Percentiles rank a stretch among this genome's conserved stretches.
Conservation (phyloP, 2,329 filamentous ascomycete genomes). For the Rosellinia necatrix region DNA sequence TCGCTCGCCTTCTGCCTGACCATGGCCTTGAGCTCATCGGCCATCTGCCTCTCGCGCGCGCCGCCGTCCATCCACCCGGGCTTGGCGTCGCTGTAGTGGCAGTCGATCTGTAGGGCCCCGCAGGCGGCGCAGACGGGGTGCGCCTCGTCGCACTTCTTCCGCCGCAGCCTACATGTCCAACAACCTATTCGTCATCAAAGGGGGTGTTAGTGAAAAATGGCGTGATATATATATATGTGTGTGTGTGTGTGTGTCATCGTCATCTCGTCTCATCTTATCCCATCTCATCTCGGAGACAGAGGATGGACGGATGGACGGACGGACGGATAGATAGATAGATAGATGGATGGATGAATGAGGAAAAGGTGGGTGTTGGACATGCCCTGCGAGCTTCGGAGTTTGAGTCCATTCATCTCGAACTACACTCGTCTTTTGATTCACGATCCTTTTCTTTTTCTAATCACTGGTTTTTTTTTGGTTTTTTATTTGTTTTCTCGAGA, state of each 20-base stretch:
- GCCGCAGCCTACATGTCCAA: constrained; percentile 49
- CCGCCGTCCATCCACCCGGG: constrained; percentile 47
- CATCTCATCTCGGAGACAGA: too few species aligned
- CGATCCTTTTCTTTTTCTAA: too few species aligned
- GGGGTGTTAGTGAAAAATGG: not conserved
- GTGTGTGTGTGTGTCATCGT: too few species aligned
- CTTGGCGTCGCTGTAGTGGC: constrained; percentile 43
- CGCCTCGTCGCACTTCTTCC: constrained; percentile 50
- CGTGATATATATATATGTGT: too few species aligned
- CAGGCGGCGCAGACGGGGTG: constrained; percentile 46
- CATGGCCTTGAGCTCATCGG: constrained; percentile 55
- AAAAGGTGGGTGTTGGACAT: constrained; percentile 2
- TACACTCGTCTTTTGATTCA: too few species aligned
- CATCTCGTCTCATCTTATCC: too few species aligned
- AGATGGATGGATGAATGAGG: not conserved
- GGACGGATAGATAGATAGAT: not conserved
- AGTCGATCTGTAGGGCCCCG: constrained; percentile 45
- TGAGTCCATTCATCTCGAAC: constrained; percentile 20
- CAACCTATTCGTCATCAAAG: constrained; percentile 39
- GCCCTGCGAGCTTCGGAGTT: constrained; percentile 28
- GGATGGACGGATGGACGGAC: too few species aligned
- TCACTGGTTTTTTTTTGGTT: too few species aligned
- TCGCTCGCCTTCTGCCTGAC: constrained; percentile 59
- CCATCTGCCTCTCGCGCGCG: constrained; percentile 43
- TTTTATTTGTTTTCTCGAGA: too few species aligned